These are phyloP conservation scores for Boletales sp. DNA, from an alignment of 768 basidiomycete genomes.

Conservation along the genomic window DNA sequence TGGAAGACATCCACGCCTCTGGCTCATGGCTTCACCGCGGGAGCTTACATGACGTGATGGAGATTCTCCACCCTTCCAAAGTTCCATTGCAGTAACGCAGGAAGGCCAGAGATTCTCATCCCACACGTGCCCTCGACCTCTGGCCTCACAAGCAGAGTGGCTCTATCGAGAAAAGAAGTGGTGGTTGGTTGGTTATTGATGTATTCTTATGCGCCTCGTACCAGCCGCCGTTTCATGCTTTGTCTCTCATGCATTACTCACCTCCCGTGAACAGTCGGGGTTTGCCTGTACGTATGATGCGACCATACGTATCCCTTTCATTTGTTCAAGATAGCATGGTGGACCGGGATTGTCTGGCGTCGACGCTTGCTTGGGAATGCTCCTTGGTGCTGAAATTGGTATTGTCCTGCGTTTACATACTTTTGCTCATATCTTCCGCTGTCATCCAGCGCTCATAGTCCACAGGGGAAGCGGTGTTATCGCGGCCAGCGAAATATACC, in stretches of 20 bases:
- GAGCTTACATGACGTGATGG: constrained; percentile 12
- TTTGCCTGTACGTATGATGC: not conserved
- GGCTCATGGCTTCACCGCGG: constrained; percentile 17
- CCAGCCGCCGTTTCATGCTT: not conserved
- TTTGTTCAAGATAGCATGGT: not conserved
- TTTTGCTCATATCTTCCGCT: not conserved
- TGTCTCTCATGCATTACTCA: not conserved
- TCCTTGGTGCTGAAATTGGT: not conserved
- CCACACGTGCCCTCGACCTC: constrained; percentile 15
- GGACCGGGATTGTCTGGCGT: too few relatives aligned
- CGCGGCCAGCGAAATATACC: not conserved
- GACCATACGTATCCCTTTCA: not conserved
- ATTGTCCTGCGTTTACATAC: not conserved
- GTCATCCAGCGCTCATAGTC: not conserved
- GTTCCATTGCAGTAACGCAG: constrained; percentile 12
- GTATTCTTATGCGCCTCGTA: not conserved
- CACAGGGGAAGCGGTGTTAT: constrained; percentile 9
- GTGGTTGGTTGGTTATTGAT: not conserved
- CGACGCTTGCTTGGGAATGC: not conserved
- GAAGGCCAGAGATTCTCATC: constrained; percentile 17
- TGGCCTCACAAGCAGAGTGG: not conserved
- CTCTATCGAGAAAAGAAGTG: constrained; percentile 2
- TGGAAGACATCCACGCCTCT: constrained; percentile 14
- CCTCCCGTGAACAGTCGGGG: not conserved
- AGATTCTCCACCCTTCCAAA: constrained; percentile 25